A percentile compares a stretch with the other conserved stretches of the same genome.
These are phyloP conservation scores for Nannizziopsis arthrosporioides DNA, from an alignment of 2,329 filamentous ascomycete species.

Conservation along the genomic window DNA sequence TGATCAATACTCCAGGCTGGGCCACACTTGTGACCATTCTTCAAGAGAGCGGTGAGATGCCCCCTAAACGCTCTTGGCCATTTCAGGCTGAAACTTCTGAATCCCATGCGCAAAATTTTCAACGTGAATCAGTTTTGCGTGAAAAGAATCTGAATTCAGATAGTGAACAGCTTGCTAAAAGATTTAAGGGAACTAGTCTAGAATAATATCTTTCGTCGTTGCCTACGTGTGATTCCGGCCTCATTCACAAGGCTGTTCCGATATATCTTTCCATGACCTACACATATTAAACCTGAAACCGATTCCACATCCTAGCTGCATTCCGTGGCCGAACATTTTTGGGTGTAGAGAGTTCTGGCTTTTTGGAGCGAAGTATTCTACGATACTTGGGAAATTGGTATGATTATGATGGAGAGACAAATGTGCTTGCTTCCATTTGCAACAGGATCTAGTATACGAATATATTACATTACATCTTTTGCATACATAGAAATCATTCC, in stretches of 20 bases:
- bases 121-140: neutral
- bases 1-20: constrained; percentile 84
- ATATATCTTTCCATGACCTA: neutral
- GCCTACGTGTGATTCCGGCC: constrained; percentile 1
- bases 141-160: constrained; percentile 27
- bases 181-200: constrained; percentile 52
- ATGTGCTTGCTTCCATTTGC: too few relatives aligned
- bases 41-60: constrained; percentile 93
- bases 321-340: too few relatives aligned
- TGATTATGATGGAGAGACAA: too few relatives aligned
- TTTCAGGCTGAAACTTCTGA: constrained; percentile 30
- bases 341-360: too few relatives aligned
- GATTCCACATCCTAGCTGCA: too few relatives aligned
- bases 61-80: constrained; percentile 56
- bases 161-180: constrained; percentile 52
- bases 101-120: constrained; percentile 18
- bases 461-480: too few relatives aligned
- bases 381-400: too few relatives aligned
- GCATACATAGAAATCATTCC: too few relatives aligned
- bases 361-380: too few relatives aligned
- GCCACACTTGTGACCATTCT: constrained; percentile 86
- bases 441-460: too few relatives aligned
- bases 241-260: neutral
- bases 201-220: constrained; percentile 22
- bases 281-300: too few relatives aligned